Base-by-base conservation (phyloP, 805 yeast species). In the Brettanomyces custersianus region DNA sequence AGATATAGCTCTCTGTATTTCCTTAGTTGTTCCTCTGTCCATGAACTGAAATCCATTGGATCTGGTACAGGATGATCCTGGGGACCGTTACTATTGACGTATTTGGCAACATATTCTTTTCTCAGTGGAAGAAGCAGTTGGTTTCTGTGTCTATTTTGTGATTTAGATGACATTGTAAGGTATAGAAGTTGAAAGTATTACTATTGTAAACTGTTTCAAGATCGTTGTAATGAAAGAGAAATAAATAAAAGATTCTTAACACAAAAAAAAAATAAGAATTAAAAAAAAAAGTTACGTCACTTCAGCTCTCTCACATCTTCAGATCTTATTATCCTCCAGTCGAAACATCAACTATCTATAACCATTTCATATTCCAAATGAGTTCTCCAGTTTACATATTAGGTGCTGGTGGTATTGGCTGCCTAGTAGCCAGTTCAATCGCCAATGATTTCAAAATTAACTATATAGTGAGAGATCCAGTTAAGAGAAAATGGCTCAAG, bases 21-120 rank as follows among this genome's bases (percentile, higher is more conserved):
- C 38, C 92, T 70, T 34, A 90, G 63, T n/a, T 77, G 68, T 0
- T 64, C 68, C 29, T 72, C 72, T 4, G 85, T 74, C 40, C 82
- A 68, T 2, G 68, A 55, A 29, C 68, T 73, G 48, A 88, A 86
- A 55, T 87, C 92, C 39, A 83, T 48, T 1, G 87, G 81, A 37
- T 76, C 72, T 1, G 63, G 56, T 8, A 59, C 57, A 0, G 69
- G 67, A 22, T 51, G 50, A 44, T 78, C 79, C 28, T 70, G 62
- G 1, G 88, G 88, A 3, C 87, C 88, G 48, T 82, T 82, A 18
- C 82, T 72, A 45, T 80, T 70, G 28, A 82, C 74, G 54, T 82
- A 85, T 40, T 74, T 74, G n/a, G 74, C 65, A 4, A 79, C 60
- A 31, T 69, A 71, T 43, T 78, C 81, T 40, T 77, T 82, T 45